Percentiles rank a stretch among this genome's conserved stretches.
phyloP scores from a whole-genome alignment of 306 rosid genomes.

The Begonia fuchsioides region DNA sequence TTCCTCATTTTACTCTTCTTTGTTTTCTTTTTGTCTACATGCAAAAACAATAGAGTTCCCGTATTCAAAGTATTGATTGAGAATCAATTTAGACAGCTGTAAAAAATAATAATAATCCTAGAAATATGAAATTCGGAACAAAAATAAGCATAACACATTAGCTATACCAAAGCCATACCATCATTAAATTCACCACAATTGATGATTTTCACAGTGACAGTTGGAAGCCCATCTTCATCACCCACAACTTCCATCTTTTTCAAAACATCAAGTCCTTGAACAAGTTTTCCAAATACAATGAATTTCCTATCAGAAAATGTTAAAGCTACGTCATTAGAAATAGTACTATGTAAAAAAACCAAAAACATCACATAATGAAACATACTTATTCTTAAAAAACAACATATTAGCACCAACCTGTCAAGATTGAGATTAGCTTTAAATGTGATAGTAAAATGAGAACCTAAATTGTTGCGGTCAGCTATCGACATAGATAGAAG shows the following conservation, averaged over 20 bases:
- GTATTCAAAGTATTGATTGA: too few species aligned
- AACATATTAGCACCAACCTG: conserved; percentile 34
- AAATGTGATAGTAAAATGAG: conserved; percentile 75
- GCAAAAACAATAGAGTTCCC: not conserved
- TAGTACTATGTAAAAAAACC: not conserved
- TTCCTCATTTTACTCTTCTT: conserved; percentile 28
- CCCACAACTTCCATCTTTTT: conserved; percentile 70
- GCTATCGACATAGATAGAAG: conserved; percentile 73
- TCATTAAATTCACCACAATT: conserved; percentile 71
- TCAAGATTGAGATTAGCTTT: conserved; percentile 65
- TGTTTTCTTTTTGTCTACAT: conserved; percentile 46
- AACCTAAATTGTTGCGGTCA: conserved; percentile 65
- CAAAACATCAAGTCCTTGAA: conserved; percentile 50
- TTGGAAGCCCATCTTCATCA: conserved; percentile 63
- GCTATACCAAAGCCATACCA: conserved; percentile 28
- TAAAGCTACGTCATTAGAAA: not conserved
- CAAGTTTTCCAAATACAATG: conserved; percentile 84
- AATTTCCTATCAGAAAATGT: conserved; percentile 47
- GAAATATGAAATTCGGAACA: too few species aligned
- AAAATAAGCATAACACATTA: too few species aligned
- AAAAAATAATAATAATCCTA: too few species aligned
- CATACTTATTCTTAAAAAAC: too few species aligned
- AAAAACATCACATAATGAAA: not conserved
- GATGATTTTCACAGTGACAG: conserved; percentile 83
- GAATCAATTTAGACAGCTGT: too few species aligned